A percentile compares a stretch with the other conserved stretches of the same genome.
Evolutionary conservation across 352 stramenopile genomes (phyloP).

Genomic region (Phytophthora multivora): DNA sequence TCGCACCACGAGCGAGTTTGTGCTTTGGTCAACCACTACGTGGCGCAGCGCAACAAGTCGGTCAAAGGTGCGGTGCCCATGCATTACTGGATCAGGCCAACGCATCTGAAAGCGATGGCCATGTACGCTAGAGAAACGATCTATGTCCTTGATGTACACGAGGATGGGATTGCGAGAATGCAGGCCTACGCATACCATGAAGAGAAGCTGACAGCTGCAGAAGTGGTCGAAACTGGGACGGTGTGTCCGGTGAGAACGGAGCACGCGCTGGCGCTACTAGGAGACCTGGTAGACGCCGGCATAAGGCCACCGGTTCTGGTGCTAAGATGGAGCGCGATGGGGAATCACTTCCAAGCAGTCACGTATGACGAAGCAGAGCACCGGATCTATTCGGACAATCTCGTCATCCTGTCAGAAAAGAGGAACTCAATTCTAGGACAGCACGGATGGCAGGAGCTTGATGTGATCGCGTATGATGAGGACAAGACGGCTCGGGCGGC

Average conservation of each 20-base stretch:
- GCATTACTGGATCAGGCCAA: neutral
- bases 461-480: neutral
- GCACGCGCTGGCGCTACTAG: neutral
- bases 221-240: neutral
- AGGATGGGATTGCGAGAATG: neutral
- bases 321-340: neutral
- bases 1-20: neutral
- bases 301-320: neutral
- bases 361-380: neutral
- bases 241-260: neutral
- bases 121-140: neutral
- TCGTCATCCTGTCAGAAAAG: too few species aligned
- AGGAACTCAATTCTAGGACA: neutral
- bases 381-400: neutral
- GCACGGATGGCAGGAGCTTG: neutral
- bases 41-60: neutral
- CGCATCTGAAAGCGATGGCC: constrained; percentile 3
- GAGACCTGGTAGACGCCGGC: neutral
- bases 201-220: neutral
- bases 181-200: constrained; percentile 1
- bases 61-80: neutral
- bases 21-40: neutral
- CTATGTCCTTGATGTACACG: neutral
- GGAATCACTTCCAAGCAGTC: constrained; percentile 1
- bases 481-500: neutral